Evolutionary conservation across 2,329 filamentous ascomycete species (phyloP).

Genomic region (Pseudogymnoascus sp.): DNA sequence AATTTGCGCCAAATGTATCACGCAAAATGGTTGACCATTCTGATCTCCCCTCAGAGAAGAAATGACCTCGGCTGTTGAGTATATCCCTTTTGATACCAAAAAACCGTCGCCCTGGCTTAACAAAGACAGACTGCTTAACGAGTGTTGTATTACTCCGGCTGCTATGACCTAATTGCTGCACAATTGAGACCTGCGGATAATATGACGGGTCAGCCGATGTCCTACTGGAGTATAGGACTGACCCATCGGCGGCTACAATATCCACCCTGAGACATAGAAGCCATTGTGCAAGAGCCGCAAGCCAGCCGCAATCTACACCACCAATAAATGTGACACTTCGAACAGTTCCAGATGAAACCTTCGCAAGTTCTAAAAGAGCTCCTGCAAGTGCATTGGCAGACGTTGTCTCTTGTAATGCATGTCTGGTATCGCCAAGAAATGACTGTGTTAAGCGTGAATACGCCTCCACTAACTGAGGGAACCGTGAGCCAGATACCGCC

Average conservation of each 20-base stretch:
- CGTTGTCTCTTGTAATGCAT: neutral
- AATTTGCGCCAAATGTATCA: neutral
- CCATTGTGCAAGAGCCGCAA: conserved; percentile 20
- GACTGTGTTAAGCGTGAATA: neutral
- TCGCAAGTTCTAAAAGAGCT: conserved; percentile 3
- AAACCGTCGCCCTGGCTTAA: neutral
- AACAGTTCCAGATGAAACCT: conserved; percentile 10
- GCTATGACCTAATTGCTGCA: neutral
- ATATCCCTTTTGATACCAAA: neutral
- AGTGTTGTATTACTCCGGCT: neutral
- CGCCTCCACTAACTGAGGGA: neutral
- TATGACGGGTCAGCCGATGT: neutral
- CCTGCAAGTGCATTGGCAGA: neutral
- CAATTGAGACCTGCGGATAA: neutral
- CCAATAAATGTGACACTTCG: conserved; percentile 15
- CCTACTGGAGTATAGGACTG: neutral
- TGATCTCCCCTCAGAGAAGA: neutral
- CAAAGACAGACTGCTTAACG: neutral
- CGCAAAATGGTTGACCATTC: neutral
- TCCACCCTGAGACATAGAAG: conserved; percentile 13
- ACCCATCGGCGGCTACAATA: neutral
- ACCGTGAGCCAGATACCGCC: conserved; percentile 4
- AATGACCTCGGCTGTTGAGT: neutral
- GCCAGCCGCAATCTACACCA: conserved; percentile 17
- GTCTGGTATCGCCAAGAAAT: neutral